These are phyloP conservation scores for Castanospermum australe DNA, from an alignment of 306 rosid species.

Conservation along the genomic window DNA sequence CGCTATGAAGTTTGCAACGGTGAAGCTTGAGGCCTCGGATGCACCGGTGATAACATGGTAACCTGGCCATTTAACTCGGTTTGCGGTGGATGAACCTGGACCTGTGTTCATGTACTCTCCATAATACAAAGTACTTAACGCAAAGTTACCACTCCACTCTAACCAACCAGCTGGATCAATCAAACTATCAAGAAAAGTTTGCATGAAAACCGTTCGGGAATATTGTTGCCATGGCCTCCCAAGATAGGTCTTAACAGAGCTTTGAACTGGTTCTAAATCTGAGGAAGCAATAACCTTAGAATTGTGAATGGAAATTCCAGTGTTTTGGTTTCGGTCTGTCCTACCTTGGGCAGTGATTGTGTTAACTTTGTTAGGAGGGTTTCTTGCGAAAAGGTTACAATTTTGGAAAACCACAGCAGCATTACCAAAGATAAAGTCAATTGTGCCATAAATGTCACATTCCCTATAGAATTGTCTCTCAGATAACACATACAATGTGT, in stretches of 20 bases:
- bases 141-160: slow-evolving; percentile 57
- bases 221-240: slow-evolving; percentile 60
- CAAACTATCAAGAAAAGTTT: slow-evolving; percentile 42
- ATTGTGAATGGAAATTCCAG: slow-evolving; percentile 63
- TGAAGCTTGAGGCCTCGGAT: slow-evolving; percentile 48
- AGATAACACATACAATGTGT: slow-evolving; percentile 61
- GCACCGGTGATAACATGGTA: slow-evolving; percentile 42
- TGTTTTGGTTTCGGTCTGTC: slow-evolving; percentile 60
- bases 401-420: slow-evolving; percentile 56
- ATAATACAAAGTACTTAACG: slow-evolving; percentile 37
- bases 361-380: slow-evolving; percentile 54
- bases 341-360: slow-evolving; percentile 72
- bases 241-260: slow-evolving; percentile 38
- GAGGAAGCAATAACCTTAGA: slow-evolving; percentile 38
- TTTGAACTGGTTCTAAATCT: slow-evolving; percentile 22
- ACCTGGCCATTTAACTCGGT: slow-evolving; percentile 47
- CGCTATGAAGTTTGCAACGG: slow-evolving; percentile 46
- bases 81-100: slow-evolving; percentile 42
- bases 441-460: slow-evolving; percentile 32
- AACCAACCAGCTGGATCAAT: slow-evolving; percentile 54
- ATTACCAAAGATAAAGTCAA: slow-evolving; percentile 36
- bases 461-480: slow-evolving; percentile 60
- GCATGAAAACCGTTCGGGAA: slow-evolving; percentile 49
- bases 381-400: slow-evolving; percentile 52
- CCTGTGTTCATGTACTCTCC: slow-evolving; percentile 50